Evolutionary conservation across 345 rosid species (phyloP).

Genomic region (Populus simonii): DNA sequence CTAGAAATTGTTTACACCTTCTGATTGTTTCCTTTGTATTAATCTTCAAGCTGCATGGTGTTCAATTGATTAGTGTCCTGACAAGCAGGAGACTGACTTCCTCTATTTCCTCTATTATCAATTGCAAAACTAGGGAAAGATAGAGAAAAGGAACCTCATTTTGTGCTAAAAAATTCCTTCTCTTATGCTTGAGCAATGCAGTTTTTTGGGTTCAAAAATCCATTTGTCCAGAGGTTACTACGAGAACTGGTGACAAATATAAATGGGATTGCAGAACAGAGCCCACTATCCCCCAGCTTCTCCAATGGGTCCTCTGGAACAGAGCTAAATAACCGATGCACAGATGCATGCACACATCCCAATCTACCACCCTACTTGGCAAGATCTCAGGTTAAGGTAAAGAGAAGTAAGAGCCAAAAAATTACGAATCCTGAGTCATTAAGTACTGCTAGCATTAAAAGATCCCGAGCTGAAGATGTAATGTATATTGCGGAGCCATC

Average conservation of each 20-base stretch:
- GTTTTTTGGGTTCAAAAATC: slow-evolving; percentile 87
- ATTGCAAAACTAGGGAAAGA: not conserved
- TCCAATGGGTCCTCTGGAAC: slow-evolving; percentile 34
- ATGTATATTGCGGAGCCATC: slow-evolving; percentile 17
- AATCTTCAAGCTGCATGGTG: not conserved
- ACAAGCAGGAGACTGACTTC: slow-evolving; percentile 1
- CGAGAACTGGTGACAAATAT: slow-evolving; percentile 70
- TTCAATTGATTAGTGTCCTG: not conserved
- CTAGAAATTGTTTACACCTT: not conserved
- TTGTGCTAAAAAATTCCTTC: slow-evolving; percentile 8
- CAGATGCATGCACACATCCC: slow-evolving; percentile 27
- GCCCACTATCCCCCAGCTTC: slow-evolving; percentile 39
- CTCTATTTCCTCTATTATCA: not conserved
- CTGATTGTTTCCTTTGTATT: slow-evolving; percentile 10
- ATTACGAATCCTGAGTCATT: slow-evolving; percentile 21
- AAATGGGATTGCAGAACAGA: slow-evolving; percentile 45
- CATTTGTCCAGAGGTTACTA: slow-evolving; percentile 76
- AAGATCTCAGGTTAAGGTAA: slow-evolving; percentile 43
- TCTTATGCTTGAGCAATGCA: slow-evolving; percentile 36
- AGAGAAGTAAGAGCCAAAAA: slow-evolving; percentile 51
- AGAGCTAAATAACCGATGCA: slow-evolving; percentile 23
- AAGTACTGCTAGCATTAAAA: slow-evolving; percentile 34
- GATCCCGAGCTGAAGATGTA: slow-evolving; percentile 27
- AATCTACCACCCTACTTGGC: slow-evolving; percentile 40
- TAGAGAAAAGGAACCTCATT: not conserved